Base-by-base conservation (phyloP, 2,329 filamentous ascomycete species). In the Colletotrichum sp. region DNA sequence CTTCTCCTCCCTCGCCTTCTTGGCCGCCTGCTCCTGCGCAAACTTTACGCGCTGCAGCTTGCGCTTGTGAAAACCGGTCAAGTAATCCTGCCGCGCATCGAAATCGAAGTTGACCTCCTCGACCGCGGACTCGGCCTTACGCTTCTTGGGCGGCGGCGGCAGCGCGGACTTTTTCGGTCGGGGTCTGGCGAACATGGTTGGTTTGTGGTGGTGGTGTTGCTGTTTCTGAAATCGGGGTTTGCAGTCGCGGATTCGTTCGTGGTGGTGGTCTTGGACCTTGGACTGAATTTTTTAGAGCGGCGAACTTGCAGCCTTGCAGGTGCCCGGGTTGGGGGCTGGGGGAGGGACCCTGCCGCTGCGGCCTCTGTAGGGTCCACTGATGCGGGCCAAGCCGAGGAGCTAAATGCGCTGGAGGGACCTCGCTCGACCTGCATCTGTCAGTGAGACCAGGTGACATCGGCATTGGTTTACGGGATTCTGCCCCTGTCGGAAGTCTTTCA, bases 1-100 rank as follows among this genome's bases (percentile, higher is more conserved):
- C 82, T 90, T 95, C 83, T 98, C 96, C 81, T 96, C 91, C 66
- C 93, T 92, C 64, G 93, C 95, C 82, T 91, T 93, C 85, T 95
- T 94, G 62, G 92, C 93, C 5, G 95, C 95, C 80, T 94, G 89
- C 79, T 97, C 95, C 82, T 97, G 94, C 3, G 96, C 96, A 84
- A 93, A 89, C 87, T 98, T 98, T 79, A 93, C 92, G 49, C 97
- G 91, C 84, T 95, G 94, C 69, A 95, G 87, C 85, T 98, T 99
- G 85, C 97, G 94, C 89, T 99, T 99, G 88, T 96, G 96, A 86
- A 99, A 99, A 4, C 97, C 97, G 0, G 96, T 98, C 74, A 99
- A 89, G 83, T 95, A 99, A 82, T 99, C 96, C 78, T 94, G 88
- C 78, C 97, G 93, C 62, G 95, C 95, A 77, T 90, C 89, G 77